phyloP scores from a whole-genome alignment of 2,329 filamentous ascomycete species.

The Lachnellula arida region DNA sequence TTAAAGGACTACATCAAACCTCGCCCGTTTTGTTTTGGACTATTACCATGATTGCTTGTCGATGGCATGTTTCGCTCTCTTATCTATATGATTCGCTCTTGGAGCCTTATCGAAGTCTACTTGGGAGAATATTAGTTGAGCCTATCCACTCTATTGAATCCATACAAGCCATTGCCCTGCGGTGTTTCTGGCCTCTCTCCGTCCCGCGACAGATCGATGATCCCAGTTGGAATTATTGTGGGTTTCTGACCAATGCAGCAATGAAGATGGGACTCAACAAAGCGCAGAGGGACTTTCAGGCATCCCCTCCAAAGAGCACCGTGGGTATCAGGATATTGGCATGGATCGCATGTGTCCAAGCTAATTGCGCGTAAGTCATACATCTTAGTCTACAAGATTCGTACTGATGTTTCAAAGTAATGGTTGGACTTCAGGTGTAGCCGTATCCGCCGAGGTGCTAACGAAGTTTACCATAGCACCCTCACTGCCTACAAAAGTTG shows the following conservation, averaged over 20 bases:
- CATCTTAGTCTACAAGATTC: not conserved
- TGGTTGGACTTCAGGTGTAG: not conserved
- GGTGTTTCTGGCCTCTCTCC: slow-evolving; percentile 26
- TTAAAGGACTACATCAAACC: slow-evolving; percentile 1
- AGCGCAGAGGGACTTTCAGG: not conserved
- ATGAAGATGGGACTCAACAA: slow-evolving; percentile 9
- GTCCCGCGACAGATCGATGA: slow-evolving; percentile 8
- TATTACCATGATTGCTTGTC: slow-evolving; percentile 11
- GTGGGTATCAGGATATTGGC: not conserved
- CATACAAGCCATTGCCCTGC: slow-evolving; percentile 18
- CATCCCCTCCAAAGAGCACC: not conserved
- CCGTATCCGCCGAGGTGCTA: not conserved
- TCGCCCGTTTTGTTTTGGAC: slow-evolving; percentile 15
- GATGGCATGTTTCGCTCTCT: slow-evolving; percentile 5
- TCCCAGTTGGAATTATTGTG: slow-evolving; percentile 16
- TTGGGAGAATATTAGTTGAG: slow-evolving; percentile 5
- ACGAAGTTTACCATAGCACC: not conserved
- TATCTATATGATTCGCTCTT: slow-evolving; percentile 1
- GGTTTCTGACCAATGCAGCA: slow-evolving; percentile 11
- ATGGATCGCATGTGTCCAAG: slow-evolving; percentile 8
- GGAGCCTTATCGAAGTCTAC: slow-evolving; percentile 6
- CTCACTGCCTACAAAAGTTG: not conserved
- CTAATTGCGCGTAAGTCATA: not conserved
- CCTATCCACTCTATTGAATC: slow-evolving; percentile 2
- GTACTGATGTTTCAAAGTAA: not conserved